Conservation (phyloP, 768 basidiomycete species). For the Brasilioporus rufonigricans region DNA sequence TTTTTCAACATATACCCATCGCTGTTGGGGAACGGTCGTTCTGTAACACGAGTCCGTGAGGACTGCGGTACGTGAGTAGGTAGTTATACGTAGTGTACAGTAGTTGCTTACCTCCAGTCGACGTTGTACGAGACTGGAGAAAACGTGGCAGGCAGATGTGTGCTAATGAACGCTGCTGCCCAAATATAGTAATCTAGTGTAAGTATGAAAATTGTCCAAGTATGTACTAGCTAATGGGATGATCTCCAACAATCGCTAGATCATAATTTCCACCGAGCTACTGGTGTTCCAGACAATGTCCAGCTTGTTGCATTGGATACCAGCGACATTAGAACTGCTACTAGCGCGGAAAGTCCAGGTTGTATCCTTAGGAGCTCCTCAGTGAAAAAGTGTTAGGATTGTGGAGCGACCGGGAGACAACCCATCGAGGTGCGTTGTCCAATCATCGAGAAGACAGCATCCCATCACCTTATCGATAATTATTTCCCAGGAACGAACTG, state of each 20-base stretch:
- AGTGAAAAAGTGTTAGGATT: background rate
- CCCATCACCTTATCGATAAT: background rate
- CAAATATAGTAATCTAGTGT: too few species aligned
- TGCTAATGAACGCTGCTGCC: too few species aligned
- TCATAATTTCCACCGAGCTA: slow-evolving; percentile 16
- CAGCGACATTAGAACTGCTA: slow-evolving; percentile 1
- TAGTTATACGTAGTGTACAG: too few species aligned
- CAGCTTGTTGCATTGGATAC: slow-evolving; percentile 6
- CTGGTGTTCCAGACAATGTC: background rate
- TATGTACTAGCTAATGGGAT: too few species aligned
- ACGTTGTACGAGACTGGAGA: too few species aligned
- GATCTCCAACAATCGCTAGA: too few species aligned
- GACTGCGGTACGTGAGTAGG: too few species aligned
- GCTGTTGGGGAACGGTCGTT: too few species aligned
- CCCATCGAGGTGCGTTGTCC: background rate
- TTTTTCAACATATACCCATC: slow-evolving; percentile 37
- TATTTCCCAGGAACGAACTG: background rate
- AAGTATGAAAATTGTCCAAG: too few species aligned
- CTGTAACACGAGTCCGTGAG: too few species aligned
- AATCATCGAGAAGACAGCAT: background rate
- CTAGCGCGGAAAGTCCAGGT: slow-evolving; percentile 8
- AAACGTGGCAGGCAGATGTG: too few species aligned
- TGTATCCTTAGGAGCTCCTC: slow-evolving; percentile 3
- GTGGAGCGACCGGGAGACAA: background rate
- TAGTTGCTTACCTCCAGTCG: too few species aligned